Base-by-base conservation (phyloP, 495 filamentous ascomycete genomes). In the Podospora pseudoanserina region DNA sequence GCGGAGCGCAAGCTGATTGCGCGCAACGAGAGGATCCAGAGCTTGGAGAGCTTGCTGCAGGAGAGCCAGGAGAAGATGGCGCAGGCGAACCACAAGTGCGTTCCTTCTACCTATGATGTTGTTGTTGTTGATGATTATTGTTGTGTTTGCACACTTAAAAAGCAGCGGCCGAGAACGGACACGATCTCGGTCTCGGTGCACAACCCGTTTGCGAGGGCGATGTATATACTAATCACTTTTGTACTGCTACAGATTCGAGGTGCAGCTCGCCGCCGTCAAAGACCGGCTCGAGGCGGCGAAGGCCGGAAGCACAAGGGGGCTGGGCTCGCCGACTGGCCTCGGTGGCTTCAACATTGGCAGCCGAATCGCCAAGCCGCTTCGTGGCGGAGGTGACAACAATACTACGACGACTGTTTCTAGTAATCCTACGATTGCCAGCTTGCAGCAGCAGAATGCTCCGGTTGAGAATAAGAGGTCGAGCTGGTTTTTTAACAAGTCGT, bases 1-100 rank as follows among this genome's bases (percentile, higher is more conserved):
- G 96, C 95, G 3, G 95, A 98, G 82, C 87, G 96, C 69, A 99
- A 99, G 78, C 86, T 99, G 60, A 94, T 96, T 76, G 95, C 95
- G 16, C 84, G 95, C 67, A 98, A 97, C 76, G 95, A 99, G 83
- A 91, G 95, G 64, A 99, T 99, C 74, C 89, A 93, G 74, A 93
- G 90, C 75, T 81, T 99, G 54, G 95, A 99, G 82, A 87, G 82
- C 73, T 83, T 99, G 78, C 88, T 99, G 70, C 94, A 96, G 79
- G 95, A 99, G 76, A 95, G 91, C 73, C 95, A 98, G 81, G 95
- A 98, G 80, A 99, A 98, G 81, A 82, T 99, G 66, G 96, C 93
- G 11, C 90, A 92, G 59, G 93, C 95, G 16, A 99, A 97, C 76
- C 94, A 97, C 78, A 88, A 94, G 95, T 96, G 87, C 72, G 90